Percentiles rank a stretch among this genome's conserved stretches.
These are phyloP conservation scores for Trichoderma semiorbis DNA, from an alignment of 2,329 filamentous ascomycete genomes.

Conservation along the genomic window DNA sequence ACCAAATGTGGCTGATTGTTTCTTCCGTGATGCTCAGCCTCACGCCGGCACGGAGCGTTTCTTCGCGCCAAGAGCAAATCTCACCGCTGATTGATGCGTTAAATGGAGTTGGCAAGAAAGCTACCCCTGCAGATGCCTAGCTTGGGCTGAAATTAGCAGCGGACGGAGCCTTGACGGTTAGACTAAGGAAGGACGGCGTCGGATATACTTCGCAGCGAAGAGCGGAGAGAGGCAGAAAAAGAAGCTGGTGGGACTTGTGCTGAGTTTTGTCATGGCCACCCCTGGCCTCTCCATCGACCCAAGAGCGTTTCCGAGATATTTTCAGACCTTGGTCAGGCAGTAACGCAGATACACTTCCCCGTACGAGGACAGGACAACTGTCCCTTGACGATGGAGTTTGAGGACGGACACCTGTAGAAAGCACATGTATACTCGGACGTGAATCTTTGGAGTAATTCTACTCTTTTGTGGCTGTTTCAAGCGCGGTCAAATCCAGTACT, in stretches of 20 bases:
- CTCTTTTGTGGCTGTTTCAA: background rate
- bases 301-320: background rate
- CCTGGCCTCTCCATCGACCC: background rate
- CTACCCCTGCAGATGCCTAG: background rate
- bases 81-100: slow-evolving; percentile 3
- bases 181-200: background rate
- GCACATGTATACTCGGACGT: background rate
- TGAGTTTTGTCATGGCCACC: background rate
- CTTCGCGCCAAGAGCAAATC: background rate
- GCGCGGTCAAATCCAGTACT: background rate
- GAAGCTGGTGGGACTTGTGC: background rate
- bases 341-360: background rate
- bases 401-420: background rate
- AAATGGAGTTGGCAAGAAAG: background rate
- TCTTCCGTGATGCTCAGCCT: slow-evolving; percentile 5
- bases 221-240: slow-evolving; percentile 1
- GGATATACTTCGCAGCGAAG: background rate
- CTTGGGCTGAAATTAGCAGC: slow-evolving; percentile 1
- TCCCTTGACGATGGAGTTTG: background rate
- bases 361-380: background rate
- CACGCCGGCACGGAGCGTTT: background rate
- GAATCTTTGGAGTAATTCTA: background rate
- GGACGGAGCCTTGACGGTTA: background rate
- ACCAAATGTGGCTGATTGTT: background rate
- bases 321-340: background rate